Base-by-base conservation (phyloP, 1,284 basidiomycete genomes). In the Moniliophthora roreri region DNA sequence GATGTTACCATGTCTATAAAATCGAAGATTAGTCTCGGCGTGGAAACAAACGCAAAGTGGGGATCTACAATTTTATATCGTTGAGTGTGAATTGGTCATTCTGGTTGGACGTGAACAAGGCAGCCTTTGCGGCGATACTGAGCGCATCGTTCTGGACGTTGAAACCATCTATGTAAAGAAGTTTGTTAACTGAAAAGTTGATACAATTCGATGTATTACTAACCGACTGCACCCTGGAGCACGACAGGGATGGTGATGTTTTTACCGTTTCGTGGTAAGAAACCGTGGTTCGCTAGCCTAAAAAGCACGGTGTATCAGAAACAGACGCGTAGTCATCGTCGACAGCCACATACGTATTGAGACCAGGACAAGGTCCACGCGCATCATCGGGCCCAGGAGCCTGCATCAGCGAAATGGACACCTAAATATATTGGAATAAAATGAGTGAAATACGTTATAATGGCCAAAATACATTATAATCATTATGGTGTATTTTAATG, bases 131-230 rank as follows among this genome's bases (percentile, higher is more conserved):
- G 11, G 48, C 52, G 4, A 51, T 40, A 13, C 41, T 21, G 7
- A 59, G 13, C 11, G 45, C 18, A 20, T 51, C 48, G 28, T 50
- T 26, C 6, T 41, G 45, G 16, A 57, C 48, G 41, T 59, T 57
- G 58, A 55, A 59, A 16, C 52, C 58, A 44, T 57, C 58, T 59
- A 11, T 32, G 1, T 3, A 66, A 51, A 35, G 60, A 41, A 32
- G 64, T 65, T 40, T 26, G 38, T 6, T 10, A 28, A 44, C 11
- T 13, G 1, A 23, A 21, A 1, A 13, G 23, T 46, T 6, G 28
- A 32, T 32, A 6, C 28, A 32, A 32, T 6, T 32, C 7, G 28
- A 6, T 32, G 11, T 11, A 32, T 11, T 4, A 34, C 38, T 51
- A n/a, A 44, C 49, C 49, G 10, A 24, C 6, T 9, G n/a, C 37